phyloP scores from a whole-genome alignment of 306 rosid genomes.

The Lotus japonicus region DNA sequence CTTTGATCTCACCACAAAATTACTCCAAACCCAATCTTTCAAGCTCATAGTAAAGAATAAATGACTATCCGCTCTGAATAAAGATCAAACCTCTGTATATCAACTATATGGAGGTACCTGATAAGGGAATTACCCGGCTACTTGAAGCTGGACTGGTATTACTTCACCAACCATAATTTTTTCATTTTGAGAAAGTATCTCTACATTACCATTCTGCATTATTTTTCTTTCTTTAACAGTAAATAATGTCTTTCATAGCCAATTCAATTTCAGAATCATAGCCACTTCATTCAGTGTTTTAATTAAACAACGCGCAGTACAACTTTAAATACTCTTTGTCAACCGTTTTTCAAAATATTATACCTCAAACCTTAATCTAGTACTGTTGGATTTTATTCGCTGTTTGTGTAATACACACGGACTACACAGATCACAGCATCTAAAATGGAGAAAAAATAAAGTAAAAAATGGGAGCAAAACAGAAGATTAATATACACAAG shows the following conservation, averaged over 20 bases:
- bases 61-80: not conserved
- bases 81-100: not conserved
- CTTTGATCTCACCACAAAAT: too few species aligned
- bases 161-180: not conserved
- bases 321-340: not conserved
- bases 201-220: not conserved
- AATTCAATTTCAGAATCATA: not conserved
- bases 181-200: not conserved
- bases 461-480: not conserved
- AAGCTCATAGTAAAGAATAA: not conserved
- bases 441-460: not conserved
- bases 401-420: not conserved
- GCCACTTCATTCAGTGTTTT: too few species aligned
- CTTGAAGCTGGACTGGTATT: not conserved
- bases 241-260: not conserved
- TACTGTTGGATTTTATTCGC: not conserved
- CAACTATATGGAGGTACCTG: not conserved
- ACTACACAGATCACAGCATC: slow-evolving; percentile 20
- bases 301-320: not conserved
- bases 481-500: slow-evolving; percentile 8
- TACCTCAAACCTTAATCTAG: not conserved
- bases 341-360: not conserved
- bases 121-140: not conserved
- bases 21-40: too few species aligned
- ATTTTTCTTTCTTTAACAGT: not conserved